Conservation (phyloP, 768 basidiomycete species). For the Mycena haematopus region DNA sequence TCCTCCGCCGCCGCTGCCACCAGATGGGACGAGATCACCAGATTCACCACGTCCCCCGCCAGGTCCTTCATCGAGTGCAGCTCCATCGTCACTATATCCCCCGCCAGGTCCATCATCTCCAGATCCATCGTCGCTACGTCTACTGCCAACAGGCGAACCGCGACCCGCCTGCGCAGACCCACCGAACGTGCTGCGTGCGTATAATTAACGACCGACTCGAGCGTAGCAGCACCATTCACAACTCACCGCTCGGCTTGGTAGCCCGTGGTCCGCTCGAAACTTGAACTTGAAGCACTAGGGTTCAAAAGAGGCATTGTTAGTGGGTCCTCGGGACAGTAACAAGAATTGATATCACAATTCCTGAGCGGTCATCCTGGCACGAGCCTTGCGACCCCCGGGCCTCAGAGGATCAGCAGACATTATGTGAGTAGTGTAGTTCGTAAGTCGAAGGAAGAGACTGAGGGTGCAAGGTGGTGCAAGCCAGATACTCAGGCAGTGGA, state of each 20-base stretch:
- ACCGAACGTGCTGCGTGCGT: neutral
- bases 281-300: too few relatives aligned
- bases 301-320: neutral
- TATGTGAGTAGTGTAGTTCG: neutral
- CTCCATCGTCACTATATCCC: neutral
- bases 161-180: neutral
- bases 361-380: neutral
- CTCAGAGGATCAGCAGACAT: neutral
- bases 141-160: neutral
- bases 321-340: neutral
- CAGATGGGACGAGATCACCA: neutral
- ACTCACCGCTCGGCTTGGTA: neutral
- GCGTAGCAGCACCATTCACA: neutral
- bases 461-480: neutral
- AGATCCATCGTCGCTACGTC: neutral
- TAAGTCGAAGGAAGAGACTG: neutral
- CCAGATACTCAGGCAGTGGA: neutral
- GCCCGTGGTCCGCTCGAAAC: neutral
- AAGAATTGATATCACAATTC: neutral
- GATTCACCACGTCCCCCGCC: neutral
- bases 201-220: neutral
- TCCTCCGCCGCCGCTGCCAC: neutral
- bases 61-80: neutral
- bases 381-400: neutral
- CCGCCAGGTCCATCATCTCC: neutral